Conservation (phyloP, 768 basidiomycete genomes). For the Hygrocybe punicea region DNA sequence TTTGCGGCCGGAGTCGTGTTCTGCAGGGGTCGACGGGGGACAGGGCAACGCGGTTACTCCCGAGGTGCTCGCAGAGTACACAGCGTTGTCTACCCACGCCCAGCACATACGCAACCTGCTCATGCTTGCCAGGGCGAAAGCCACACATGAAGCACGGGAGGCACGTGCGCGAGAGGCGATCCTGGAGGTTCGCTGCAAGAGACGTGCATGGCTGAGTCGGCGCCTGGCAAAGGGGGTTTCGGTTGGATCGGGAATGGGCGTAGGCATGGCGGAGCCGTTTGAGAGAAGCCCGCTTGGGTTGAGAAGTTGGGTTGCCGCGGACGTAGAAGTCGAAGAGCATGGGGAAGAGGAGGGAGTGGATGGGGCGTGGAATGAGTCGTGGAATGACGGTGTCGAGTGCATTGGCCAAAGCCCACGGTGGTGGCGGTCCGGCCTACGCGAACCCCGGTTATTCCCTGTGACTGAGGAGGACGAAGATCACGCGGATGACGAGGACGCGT, state of each 20-base stretch:
- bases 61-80: conserved; percentile 34
- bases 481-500: conserved; percentile 23
- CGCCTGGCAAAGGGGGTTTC: conserved; percentile 17
- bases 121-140: conserved; percentile 41
- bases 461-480: conserved; percentile 37
- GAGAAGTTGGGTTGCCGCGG: conserved; percentile 39
- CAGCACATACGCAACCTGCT: conserved; percentile 42
- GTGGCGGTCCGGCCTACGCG: conserved; percentile 11
- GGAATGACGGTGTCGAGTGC: background rate
- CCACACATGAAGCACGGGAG: conserved; percentile 39
- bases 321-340: conserved; percentile 25
- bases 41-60: background rate
- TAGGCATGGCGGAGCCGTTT: conserved; percentile 51
- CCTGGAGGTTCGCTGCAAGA: conserved; percentile 55
- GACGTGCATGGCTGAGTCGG: conserved; percentile 65
- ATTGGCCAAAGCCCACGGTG: background rate
- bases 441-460: conserved; percentile 39
- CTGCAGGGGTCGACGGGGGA: conserved; percentile 1
- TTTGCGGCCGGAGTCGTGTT: conserved; percentile 22
- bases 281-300: conserved; percentile 50
- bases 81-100: conserved; percentile 30
- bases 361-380: conserved; percentile 6
- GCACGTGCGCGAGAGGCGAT: conserved; percentile 40
- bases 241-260: conserved; percentile 21
- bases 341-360: conserved; percentile 5